These are phyloP conservation scores for Fusarium domesticum DNA, from an alignment of 2,329 filamentous ascomycete genomes.

Conservation along the genomic window DNA sequence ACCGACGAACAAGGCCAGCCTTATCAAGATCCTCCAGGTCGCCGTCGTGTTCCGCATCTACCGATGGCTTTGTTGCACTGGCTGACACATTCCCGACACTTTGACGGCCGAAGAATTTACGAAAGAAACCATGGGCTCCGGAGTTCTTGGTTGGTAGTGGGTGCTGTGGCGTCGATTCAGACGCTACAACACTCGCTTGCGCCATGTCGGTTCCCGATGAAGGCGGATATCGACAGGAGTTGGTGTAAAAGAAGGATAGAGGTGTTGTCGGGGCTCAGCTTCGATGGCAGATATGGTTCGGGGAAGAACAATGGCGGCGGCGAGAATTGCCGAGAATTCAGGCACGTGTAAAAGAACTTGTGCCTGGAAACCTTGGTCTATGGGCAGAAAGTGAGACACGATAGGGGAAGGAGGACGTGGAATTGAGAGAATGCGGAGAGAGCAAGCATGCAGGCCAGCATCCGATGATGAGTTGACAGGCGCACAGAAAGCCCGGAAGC, in stretches of 20 bases:
- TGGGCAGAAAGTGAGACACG: constrained; percentile 8
- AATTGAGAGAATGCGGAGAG: constrained; percentile 14
- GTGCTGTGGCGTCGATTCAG: constrained; percentile 28
- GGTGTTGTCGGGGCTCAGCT: background rate
- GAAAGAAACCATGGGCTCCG: constrained; percentile 28
- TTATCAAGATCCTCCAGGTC: constrained; percentile 30
- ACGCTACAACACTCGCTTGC: constrained; percentile 29
- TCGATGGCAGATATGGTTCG: background rate
- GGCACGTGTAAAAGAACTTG: constrained; percentile 18
- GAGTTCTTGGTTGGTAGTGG: constrained; percentile 26
- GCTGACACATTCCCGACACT: constrained; percentile 12
- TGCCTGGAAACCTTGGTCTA: constrained; percentile 16
- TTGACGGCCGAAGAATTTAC: constrained; percentile 29
- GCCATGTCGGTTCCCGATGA: constrained; percentile 27
- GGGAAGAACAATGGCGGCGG: constrained; percentile 1
- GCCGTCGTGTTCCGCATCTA: constrained; percentile 34
- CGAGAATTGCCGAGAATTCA: constrained; percentile 12
- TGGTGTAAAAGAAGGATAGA: background rate
- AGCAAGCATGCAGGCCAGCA: constrained; percentile 15
- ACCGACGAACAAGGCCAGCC: constrained; percentile 40
- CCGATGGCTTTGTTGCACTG: constrained; percentile 12
- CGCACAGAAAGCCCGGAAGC: constrained; percentile 13
- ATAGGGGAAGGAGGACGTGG: constrained; percentile 12
- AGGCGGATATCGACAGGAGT: background rate
- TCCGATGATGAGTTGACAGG: constrained; percentile 16